Base-by-base conservation (phyloP, 768 basidiomycete species). In the Tulasnella sp. region DNA sequence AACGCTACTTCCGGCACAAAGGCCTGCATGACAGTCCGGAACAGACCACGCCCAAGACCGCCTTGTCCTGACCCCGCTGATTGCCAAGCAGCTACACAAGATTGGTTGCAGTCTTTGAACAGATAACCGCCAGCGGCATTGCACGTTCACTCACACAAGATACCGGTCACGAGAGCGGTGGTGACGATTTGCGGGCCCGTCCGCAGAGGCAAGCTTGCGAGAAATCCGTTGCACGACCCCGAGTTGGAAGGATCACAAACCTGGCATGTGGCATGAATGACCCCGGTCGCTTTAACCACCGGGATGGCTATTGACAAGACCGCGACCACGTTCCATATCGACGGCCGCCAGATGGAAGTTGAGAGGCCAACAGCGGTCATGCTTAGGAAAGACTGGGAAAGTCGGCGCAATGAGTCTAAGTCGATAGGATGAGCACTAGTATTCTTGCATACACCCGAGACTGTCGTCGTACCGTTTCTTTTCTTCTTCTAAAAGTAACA, bases 1-100 rank as follows among this genome's bases (percentile, higher is more conserved):
- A 72, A 59, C 19, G 71, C 71, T 29, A 72, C 64, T 37, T 72
- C 71, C 7, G 71, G 71, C 26, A 72, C 62, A 36, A 72, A 72
- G 26, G 71, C 71, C 35, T 69, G 69, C 7, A 69, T 22, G 11
- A 72, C 7, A 3, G 71, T 72, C 26, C 71, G 52, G 9, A 39
- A 22, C 12, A 72, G 7, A 14, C 71, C 71, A 39, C 62, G 62
- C 3, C 37, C 29, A 29, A 72, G 71, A 7, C 71, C 71, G 32
- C 71, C 71, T 72, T 72, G 71, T 14, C 71, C 71, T 1, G 71
- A 72, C 1, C 71, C 71, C 3, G 52, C 37, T 11, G 71, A 72
- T 72, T 72, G 71, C 71, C 71, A 72, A 37, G 71, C 71, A 42
- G 71, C 71, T 72, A 40, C 14, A 62, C 19, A 22, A 37, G 5